Conservation (phyloP, 345 rosid species). For the Excoecaria agallocha region DNA sequence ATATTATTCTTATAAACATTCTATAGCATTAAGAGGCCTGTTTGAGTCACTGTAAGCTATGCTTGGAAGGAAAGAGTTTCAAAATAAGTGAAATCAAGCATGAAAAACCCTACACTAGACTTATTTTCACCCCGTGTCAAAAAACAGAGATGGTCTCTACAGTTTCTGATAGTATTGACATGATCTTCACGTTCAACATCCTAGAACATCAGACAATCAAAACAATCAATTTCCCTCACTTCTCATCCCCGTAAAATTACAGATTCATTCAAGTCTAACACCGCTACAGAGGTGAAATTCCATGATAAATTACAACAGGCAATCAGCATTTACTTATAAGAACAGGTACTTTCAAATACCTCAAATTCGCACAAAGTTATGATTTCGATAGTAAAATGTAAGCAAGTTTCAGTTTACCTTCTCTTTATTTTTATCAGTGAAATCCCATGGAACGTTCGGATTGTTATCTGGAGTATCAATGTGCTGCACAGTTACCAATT, state of each 20-base stretch:
- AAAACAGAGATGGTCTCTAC: neutral
- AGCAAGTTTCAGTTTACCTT: constrained; percentile 40
- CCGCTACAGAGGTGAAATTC: neutral
- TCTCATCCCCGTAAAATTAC: neutral
- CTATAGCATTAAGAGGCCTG: neutral
- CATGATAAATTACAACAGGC: neutral
- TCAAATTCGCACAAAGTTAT: neutral
- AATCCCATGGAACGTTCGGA: constrained; percentile 89
- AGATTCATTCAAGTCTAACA: neutral
- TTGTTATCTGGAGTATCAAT: constrained; percentile 87
- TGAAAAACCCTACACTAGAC: neutral
- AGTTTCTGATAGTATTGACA: neutral
- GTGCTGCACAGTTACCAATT: constrained; percentile 50
- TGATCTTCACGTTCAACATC: neutral
- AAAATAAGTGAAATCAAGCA: neutral
- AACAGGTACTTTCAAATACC: neutral
- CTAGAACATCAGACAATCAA: neutral
- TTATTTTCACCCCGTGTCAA: neutral
- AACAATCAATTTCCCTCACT: neutral
- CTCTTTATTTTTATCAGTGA: constrained; percentile 51
- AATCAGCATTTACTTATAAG: neutral
- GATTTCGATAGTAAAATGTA: neutral
- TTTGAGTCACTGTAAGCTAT: neutral
- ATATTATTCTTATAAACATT: neutral
- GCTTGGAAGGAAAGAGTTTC: neutral